Percentiles rank a stretch among this genome's conserved stretches.
phyloP scores from a whole-genome alignment of 306 rosid species.

The Cucurbita maxima region DNA sequence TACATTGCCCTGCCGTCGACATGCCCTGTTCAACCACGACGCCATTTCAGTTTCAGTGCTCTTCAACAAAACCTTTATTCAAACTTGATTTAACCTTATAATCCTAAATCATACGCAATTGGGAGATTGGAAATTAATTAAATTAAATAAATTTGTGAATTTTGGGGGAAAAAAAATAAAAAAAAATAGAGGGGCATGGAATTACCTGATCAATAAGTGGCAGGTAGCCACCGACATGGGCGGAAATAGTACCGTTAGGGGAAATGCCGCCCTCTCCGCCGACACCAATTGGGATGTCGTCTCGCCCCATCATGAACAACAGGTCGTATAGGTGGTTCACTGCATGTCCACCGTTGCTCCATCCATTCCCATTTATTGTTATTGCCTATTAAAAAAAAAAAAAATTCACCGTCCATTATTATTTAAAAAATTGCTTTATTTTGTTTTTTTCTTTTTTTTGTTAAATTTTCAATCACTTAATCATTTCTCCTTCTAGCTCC shows the following conservation, averaged over 20 bases:
- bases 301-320: constrained; percentile 94
- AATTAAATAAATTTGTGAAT: no score
- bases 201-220: constrained; percentile 58
- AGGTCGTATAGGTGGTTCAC: constrained; percentile 62
- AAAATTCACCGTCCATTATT: no score
- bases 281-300: constrained; percentile 66
- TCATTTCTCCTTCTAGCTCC: no score
- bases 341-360: constrained; percentile 74
- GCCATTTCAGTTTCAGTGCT: neutral
- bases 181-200: no score
- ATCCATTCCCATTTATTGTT: constrained; percentile 72
- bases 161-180: no score
- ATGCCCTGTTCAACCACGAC: constrained; percentile 32
- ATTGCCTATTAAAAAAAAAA: constrained; percentile 44
- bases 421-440: no score
- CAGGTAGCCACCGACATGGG: constrained; percentile 61
- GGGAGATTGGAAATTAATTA: no score
- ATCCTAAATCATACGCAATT: no score
- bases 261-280: constrained; percentile 60
- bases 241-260: constrained; percentile 25
- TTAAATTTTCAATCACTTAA: no score
- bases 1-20: constrained; percentile 62
- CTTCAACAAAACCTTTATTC: no score
- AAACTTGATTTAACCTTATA: no score
- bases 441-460: no score